These are phyloP conservation scores for Cyberlindnera meyerae DNA, from an alignment of 805 yeast species.

Conservation along the genomic window DNA sequence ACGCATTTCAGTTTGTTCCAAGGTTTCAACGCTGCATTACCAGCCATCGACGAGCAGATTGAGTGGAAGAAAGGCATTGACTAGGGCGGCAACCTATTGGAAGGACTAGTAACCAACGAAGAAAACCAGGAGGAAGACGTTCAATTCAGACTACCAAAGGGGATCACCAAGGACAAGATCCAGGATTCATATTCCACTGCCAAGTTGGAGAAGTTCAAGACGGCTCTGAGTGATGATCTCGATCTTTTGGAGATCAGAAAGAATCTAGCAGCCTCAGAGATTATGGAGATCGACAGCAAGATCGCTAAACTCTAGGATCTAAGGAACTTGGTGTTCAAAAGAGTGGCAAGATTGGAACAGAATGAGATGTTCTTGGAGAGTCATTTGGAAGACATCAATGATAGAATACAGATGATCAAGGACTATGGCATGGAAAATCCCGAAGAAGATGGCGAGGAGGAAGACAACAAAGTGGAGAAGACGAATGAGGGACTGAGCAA, in stretches of 20 bases:
- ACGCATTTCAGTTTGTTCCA: conserved; percentile 55
- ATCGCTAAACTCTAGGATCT: conserved; percentile 45
- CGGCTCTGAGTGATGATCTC: conserved; percentile 39
- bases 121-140: conserved; percentile 16
- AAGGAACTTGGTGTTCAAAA: conserved; percentile 51
- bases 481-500: no score
- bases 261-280: conserved; percentile 59
- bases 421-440: conserved; percentile 34
- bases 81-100: conserved; percentile 16
- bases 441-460: conserved; percentile 19
- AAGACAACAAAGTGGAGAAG: conserved; percentile 5
- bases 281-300: conserved; percentile 56
- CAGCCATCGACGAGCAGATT: conserved; percentile 44
- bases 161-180: conserved; percentile 38
- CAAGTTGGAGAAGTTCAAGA: conserved; percentile 34
- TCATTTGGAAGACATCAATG: conserved; percentile 38
- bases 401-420: conserved; percentile 38
- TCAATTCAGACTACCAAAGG: conserved; percentile 32
- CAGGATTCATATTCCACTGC: conserved; percentile 37
- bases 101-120: conserved; percentile 22
- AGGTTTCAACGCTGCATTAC: conserved; percentile 59
- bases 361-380: conserved; percentile 54
- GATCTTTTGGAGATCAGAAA: conserved; percentile 59
- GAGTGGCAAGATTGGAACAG: conserved; percentile 56
- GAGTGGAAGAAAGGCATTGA: conserved; percentile 25